Evolutionary conservation across 2,329 filamentous ascomycete species (phyloP).

Genomic region (Aspergillus brasiliensis): DNA sequence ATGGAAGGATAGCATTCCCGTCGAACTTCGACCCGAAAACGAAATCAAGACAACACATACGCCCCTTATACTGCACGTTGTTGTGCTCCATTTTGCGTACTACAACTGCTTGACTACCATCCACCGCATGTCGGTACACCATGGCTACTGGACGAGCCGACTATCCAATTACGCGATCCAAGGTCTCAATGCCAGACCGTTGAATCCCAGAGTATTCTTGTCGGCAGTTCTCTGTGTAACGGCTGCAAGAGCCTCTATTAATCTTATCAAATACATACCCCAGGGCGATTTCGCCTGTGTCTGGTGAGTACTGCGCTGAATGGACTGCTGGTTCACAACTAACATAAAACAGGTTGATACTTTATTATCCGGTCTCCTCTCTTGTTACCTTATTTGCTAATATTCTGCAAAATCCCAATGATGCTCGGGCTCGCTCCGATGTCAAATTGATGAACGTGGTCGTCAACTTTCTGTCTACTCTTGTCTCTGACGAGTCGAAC

Average conservation of each 20-base stretch:
- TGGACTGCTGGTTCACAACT: background rate
- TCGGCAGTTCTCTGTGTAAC: constrained; percentile 91
- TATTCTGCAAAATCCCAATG: constrained; percentile 91
- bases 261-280: constrained; percentile 91
- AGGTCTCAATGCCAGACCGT: constrained; percentile 82
- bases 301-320: constrained; percentile 64
- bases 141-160: constrained; percentile 96
- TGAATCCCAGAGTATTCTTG: constrained; percentile 93
- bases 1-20: constrained; percentile 94
- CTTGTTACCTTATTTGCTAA: constrained; percentile 95
- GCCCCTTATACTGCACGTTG: constrained; percentile 89
- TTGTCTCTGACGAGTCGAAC: constrained; percentile 86
- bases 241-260: constrained; percentile 88
- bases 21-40: constrained; percentile 95
- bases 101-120: constrained; percentile 98
- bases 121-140: constrained; percentile 96
- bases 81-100: constrained; percentile 93
- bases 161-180: constrained; percentile 94
- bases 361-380: constrained; percentile 95
- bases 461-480: constrained; percentile 84
- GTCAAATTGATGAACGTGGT: constrained; percentile 89
- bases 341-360: constrained; percentile 65
- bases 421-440: constrained; percentile 84
- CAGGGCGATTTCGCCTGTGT: constrained; percentile 94
- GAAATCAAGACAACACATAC: constrained; percentile 93